These are phyloP conservation scores for Boletus smithii DNA, from an alignment of 1,284 basidiomycete species.

Conservation along the genomic window DNA sequence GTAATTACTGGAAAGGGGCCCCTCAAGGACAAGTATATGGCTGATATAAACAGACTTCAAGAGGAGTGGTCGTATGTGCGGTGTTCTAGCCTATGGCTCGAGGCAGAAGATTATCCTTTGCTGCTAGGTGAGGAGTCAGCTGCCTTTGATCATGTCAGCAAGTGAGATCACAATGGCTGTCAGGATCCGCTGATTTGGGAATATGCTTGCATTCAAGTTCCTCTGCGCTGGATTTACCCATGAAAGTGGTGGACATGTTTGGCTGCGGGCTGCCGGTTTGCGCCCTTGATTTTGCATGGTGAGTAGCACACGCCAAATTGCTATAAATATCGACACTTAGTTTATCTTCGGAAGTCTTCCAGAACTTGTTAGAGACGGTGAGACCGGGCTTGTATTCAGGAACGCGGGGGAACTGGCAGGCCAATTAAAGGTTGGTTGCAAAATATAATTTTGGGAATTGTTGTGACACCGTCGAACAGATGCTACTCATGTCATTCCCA, in stretches of 20 bases:
- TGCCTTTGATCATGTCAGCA: slow-evolving; percentile 12
- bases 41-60: slow-evolving; percentile 54
- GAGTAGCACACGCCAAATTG: slow-evolving; percentile 21
- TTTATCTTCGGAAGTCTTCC: slow-evolving; percentile 53
- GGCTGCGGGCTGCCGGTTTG: slow-evolving; percentile 93
- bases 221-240: slow-evolving; percentile 90
- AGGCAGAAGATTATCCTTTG: slow-evolving; percentile 82
- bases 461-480: slow-evolving; percentile 35
- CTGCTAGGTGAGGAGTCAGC: slow-evolving; percentile 57
- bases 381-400: slow-evolving; percentile 81
- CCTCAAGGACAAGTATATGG: slow-evolving; percentile 72
- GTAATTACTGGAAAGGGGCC: slow-evolving; percentile 94
- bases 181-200: slow-evolving; percentile 90
- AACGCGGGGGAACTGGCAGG: slow-evolving; percentile 65
- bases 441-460: background rate
- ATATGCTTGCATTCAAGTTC: slow-evolving; percentile 90
- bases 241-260: slow-evolving; percentile 99
- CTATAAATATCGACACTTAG: background rate
- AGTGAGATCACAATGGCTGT: slow-evolving; percentile 2
- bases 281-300: slow-evolving; percentile 87
- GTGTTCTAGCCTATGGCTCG: slow-evolving; percentile 84
- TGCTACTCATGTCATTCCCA: slow-evolving; percentile 62
- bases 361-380: slow-evolving; percentile 82
- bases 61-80: slow-evolving; percentile 77
- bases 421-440: slow-evolving; percentile 61